Conservation (phyloP, 352 stramenopile genomes). For the Pythium aphanidermatum region DNA sequence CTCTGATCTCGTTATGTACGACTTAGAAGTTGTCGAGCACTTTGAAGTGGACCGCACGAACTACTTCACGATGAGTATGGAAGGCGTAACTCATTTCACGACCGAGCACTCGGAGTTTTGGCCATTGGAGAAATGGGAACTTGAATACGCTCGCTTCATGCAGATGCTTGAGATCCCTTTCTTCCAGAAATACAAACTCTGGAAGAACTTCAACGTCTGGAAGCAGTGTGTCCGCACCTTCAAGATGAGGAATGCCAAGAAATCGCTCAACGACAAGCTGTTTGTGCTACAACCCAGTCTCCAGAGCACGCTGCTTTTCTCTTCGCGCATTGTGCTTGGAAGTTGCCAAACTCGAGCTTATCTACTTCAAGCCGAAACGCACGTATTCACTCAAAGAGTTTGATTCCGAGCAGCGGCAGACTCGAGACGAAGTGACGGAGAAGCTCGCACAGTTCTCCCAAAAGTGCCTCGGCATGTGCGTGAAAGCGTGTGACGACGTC, state of each 20-base stretch:
- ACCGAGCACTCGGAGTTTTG: conserved; percentile 87
- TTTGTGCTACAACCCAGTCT: conserved; percentile 89
- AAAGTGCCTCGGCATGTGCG: conserved; percentile 75
- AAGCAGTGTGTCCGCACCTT: conserved; percentile 77
- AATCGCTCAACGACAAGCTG: conserved; percentile 70
- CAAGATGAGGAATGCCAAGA: conserved; percentile 87
- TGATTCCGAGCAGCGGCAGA: conserved; percentile 57
- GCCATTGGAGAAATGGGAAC: conserved; percentile 89
- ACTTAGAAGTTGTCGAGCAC: conserved; percentile 77
- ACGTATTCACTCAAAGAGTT: conserved; percentile 86
- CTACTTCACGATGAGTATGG: conserved; percentile 92
- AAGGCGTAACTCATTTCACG: conserved; percentile 92
- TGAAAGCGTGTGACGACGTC: conserved; percentile 88
- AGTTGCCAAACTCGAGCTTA: conserved; percentile 54
- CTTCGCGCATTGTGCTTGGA: conserved; percentile 74
- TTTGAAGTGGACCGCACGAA: conserved; percentile 75
- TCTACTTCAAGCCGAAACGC: conserved; percentile 54
- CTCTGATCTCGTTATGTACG: conserved; percentile 75
- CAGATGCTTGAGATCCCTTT: conserved; percentile 89
- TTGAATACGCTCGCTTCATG: conserved; percentile 89
- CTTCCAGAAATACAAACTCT: conserved; percentile 90
- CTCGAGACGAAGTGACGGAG: conserved; percentile 40
- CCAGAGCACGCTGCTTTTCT: conserved; percentile 65
- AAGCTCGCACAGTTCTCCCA: conserved; percentile 58
- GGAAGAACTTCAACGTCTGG: conserved; percentile 95